A percentile compares a stretch with the other conserved stretches of the same genome.
Conservation (phyloP, 805 yeast species). For the Debaryomyces hansenii region DNA sequence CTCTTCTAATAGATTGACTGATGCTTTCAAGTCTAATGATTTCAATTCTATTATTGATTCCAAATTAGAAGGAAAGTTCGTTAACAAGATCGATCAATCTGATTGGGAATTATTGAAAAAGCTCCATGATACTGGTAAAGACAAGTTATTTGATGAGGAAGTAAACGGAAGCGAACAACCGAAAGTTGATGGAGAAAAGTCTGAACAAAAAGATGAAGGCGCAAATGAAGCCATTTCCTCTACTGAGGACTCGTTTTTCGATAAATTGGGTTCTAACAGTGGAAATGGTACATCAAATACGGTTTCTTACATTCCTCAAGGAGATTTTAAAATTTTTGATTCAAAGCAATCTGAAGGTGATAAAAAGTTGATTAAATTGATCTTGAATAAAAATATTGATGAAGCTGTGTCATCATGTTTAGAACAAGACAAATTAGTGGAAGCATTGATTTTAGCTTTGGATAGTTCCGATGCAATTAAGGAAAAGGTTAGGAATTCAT, state of each 20-base stretch:
- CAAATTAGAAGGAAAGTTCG: conserved; percentile 42
- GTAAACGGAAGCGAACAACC: conserved; percentile 6
- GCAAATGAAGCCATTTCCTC: conserved; percentile 6
- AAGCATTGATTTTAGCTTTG: conserved; percentile 80
- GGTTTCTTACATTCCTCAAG: conserved; percentile 47
- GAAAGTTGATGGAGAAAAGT: conserved; percentile 9
- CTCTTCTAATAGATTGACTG: conserved; percentile 43
- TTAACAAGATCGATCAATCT: conserved; percentile 41
- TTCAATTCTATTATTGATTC: conserved; percentile 55
- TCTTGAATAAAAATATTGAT: conserved; percentile 62
- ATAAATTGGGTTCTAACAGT: conserved; percentile 25
- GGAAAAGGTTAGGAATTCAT: conserved; percentile 68
- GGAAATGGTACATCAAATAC: conserved; percentile 13
- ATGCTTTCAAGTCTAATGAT: conserved; percentile 58
- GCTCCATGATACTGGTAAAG: conserved; percentile 50
- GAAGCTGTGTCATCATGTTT: conserved; percentile 71
- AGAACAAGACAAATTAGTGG: conserved; percentile 60
- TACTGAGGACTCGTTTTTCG: conserved; percentile 33
- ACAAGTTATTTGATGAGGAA: conserved; percentile 42
- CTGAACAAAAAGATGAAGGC: conserved; percentile 7
- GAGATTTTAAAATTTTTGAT: conserved; percentile 46
- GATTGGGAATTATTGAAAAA: conserved; percentile 69
- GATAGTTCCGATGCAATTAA: conserved; percentile 61
- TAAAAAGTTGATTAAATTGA: conserved; percentile 32
- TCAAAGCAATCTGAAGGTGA: conserved; percentile 41